Evolutionary conservation across 192 early-diverging fungal species (phyloP).

Genomic region (Coemansia sp.): DNA sequence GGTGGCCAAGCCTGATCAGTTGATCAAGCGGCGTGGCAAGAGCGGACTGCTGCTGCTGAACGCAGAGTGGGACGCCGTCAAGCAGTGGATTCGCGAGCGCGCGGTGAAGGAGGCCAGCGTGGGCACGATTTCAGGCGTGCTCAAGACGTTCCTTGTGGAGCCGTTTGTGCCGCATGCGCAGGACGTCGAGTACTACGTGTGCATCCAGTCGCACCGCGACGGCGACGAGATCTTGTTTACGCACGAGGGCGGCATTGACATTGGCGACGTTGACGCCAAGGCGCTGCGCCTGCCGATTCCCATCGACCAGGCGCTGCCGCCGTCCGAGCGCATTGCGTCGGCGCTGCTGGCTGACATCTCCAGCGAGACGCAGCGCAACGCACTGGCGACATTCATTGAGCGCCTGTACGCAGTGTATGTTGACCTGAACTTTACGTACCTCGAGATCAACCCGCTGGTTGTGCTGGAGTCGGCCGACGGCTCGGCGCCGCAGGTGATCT

Average conservation of each 20-base stretch:
- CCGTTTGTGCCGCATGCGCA: conserved; percentile 89
- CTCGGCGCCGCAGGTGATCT: conserved; percentile 72
- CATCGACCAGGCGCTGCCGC: conserved; percentile 76
- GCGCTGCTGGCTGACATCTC: conserved; percentile 71
- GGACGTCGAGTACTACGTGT: conserved; percentile 95
- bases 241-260: conserved; percentile 97
- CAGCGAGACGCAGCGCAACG: conserved; percentile 61
- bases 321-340: conserved; percentile 62
- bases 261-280: conserved; percentile 98
- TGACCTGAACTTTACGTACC: conserved; percentile 97
- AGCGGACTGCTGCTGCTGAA: conserved; percentile 91
- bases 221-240: conserved; percentile 97
- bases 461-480: conserved; percentile 71
- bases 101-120: conserved; percentile 87
- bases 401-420: conserved; percentile 94
- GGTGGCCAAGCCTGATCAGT: conserved; percentile 97
- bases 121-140: conserved; percentile 76
- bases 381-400: conserved; percentile 87
- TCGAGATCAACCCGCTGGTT: conserved; percentile 99
- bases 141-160: conserved; percentile 96
- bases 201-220: conserved; percentile 93
- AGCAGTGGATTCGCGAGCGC: conserved; percentile 86
- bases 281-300: conserved; percentile 82
- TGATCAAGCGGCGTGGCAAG: conserved; percentile 98
- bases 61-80: conserved; percentile 82